A percentile compares a stretch with the other conserved stretches of the same genome.
phyloP scores from a whole-genome alignment of 306 rosid species.

The Corylus americana region DNA sequence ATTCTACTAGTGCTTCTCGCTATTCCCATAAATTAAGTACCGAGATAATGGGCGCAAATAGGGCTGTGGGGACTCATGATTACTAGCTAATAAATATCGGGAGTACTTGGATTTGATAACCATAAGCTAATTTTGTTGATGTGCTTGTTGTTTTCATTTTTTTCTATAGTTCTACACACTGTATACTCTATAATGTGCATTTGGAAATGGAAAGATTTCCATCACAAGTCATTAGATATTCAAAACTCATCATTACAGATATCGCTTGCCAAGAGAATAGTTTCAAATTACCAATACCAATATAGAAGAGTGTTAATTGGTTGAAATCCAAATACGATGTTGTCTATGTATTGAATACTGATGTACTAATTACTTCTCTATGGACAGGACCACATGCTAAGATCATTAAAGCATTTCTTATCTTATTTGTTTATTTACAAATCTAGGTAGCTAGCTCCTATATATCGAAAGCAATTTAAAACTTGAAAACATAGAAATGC shows the following conservation, averaged over 20 bases:
- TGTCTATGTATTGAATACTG: conserved; percentile 7
- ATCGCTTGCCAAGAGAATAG: no score
- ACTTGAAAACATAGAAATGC: background rate
- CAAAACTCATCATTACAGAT: no score
- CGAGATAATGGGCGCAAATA: background rate
- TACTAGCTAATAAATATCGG: background rate
- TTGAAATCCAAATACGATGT: no score
- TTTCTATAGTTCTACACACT: no score
- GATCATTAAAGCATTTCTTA: background rate
- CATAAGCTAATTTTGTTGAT: conserved; percentile 13
- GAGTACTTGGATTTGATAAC: background rate
- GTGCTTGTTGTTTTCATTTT: no score
- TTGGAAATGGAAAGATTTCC: no score
- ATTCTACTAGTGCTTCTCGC: background rate
- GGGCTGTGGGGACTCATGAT: background rate
- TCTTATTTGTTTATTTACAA: conserved; percentile 27
- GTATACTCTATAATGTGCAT: no score
- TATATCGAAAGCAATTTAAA: background rate
- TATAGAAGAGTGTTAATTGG: no score
- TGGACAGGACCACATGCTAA: background rate
- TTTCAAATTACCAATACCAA: no score
- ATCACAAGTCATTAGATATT: no score
- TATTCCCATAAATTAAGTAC: background rate
- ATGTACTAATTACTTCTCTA: background rate
- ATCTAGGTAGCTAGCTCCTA: background rate